Percentiles rank a stretch among this genome's conserved stretches.
These are phyloP conservation scores for Buddleja alternifolia DNA, from an alignment of 257 asterid species.

Conservation along the genomic window DNA sequence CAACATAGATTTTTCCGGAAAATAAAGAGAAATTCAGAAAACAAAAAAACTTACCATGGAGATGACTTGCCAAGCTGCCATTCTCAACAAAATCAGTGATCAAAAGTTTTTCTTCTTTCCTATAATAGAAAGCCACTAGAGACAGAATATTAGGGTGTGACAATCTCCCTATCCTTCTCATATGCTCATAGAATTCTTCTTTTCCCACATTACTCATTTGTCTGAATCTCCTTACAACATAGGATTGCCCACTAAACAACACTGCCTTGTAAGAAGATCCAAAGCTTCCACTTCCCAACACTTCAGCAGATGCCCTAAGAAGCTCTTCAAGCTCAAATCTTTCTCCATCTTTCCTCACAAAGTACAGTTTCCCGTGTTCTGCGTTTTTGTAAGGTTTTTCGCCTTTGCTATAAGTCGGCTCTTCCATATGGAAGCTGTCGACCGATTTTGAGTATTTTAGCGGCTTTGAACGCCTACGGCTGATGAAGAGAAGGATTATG, in stretches of 20 bases:
- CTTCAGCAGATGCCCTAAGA: constrained; percentile 63
- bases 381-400: constrained; percentile 20
- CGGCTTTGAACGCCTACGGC: constrained; percentile 14
- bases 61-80: constrained; percentile 67
- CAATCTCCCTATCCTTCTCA: constrained; percentile 57
- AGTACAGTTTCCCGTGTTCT: constrained; percentile 41
- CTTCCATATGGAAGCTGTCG: constrained; percentile 27
- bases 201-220: constrained; percentile 54
- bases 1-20: background rate
- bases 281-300: constrained; percentile 66
- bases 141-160: constrained; percentile 62
- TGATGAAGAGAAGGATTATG: constrained; percentile 26
- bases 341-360: constrained; percentile 42
- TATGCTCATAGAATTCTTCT: constrained; percentile 55
- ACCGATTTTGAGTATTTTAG: constrained; percentile 37
- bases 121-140: constrained; percentile 60
- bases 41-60: constrained; percentile 50
- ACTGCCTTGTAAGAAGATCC: constrained; percentile 67
- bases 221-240: constrained; percentile 61
- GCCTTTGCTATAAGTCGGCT: background rate
- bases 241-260: constrained; percentile 34
- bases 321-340: constrained; percentile 55
- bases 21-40: background rate
- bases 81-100: constrained; percentile 45
- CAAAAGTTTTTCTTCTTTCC: constrained; percentile 64